Evolutionary conservation across 1,284 basidiomycete species (phyloP), one percentile per base, ranked within the genome.

Genomic region (Moesziomyces globuligerus): DNA sequence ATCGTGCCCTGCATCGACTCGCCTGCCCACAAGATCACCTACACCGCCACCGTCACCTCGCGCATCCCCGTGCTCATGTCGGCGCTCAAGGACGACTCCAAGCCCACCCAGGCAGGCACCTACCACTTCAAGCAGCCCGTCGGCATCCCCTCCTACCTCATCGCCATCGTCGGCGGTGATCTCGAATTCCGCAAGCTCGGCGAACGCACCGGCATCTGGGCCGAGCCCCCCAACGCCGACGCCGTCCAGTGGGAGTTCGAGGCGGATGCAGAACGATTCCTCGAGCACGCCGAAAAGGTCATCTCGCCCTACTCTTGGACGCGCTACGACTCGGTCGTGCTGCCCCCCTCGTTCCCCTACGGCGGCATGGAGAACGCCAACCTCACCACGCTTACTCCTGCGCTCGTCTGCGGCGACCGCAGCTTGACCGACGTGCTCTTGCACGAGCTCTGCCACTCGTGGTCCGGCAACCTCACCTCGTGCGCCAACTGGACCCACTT

Each of bases 301-400:
- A 71, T 82, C 43, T 78, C 75, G 39, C 79, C 79, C 0, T 98
- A 98, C 83, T 86, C 86, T 45, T 98, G 95, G 84, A 91, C 91
- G 2, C 90, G 94, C 3, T 97, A 94, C 79, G 94, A 97, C 82
- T 84, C 94, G 7, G 86, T 98, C 26, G 90, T 98, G n/a, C 86
- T 97, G 8, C 95, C 95, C 0, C 90, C 93, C 15, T 91, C 91
- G 0, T 98, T 97, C 86, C 94, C 94, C 0, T 97, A 82, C 62
- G 83, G 83, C 21, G 82, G 81, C 26, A 81, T 81, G 79, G 79
- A 83, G 55, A 80, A 83, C 38, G 76, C 80, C 36, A 82, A 82
- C 58, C 48, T 81, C 11, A 80, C 78, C 38, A 79, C 79, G 6
- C 60, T 82, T 25, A 82, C 80, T 1, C 80, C 80, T 43, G 74